phyloP scores from a whole-genome alignment of 2,329 filamentous ascomycete genomes.

The Tolypocladium sp. region DNA sequence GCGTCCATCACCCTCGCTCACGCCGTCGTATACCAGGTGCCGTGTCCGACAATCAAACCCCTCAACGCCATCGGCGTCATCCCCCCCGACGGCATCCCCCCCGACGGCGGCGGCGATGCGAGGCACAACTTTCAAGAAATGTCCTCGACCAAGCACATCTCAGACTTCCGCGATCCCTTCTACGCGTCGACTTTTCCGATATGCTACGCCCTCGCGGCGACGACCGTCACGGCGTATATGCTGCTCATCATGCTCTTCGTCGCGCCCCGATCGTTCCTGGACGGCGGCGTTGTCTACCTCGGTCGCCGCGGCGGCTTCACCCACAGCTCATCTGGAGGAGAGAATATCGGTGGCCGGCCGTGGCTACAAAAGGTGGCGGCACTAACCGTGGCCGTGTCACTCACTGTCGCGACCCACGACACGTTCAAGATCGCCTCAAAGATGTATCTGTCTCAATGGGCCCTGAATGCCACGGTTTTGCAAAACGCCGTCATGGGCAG shows the following conservation, averaged over 20 bases:
- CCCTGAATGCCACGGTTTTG: constrained; percentile 68
- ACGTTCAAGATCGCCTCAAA: constrained; percentile 79
- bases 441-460: constrained; percentile 59
- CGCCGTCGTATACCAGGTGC: constrained; percentile 43
- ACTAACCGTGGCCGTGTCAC: constrained; percentile 66
- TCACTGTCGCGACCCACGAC: constrained; percentile 88
- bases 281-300: constrained; percentile 74
- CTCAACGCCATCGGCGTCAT: constrained; percentile 20
- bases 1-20: constrained; percentile 47
- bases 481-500: constrained; percentile 75
- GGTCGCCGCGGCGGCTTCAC: constrained; percentile 80
- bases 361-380: constrained; percentile 85
- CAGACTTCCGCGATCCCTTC: constrained; percentile 75
- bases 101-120: constrained; percentile 27
- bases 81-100: constrained; percentile 26
- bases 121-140: constrained; percentile 18
- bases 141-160: constrained; percentile 32
- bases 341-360: constrained; percentile 82
- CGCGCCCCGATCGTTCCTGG: constrained; percentile 86
- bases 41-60: constrained; percentile 17
- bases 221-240: constrained; percentile 84
- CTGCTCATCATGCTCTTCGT: constrained; percentile 91
- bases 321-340: constrained; percentile 65
- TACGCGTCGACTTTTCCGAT: constrained; percentile 90
- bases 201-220: constrained; percentile 84